Base-by-base conservation (phyloP, 768 basidiomycete genomes). In the Gyrodon lividus region DNA sequence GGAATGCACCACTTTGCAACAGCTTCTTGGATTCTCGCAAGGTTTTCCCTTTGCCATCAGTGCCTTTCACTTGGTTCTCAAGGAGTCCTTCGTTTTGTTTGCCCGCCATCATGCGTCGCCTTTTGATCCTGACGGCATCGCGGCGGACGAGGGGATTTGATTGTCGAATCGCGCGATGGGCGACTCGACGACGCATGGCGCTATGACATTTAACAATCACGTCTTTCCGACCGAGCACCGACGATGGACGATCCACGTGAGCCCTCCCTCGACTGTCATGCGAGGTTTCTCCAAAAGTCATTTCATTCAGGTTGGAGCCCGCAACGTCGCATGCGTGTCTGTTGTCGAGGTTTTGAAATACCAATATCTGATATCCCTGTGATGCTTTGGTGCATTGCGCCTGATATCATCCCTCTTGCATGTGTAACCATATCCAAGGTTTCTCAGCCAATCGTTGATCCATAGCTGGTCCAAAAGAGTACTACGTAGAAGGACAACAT, bases 401-500 rank as follows among this genome's bases (percentile, higher is more conserved):
- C 16, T 48, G 55, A 59, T 54, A 57, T 52, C 33, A 51, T 44
- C 30, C 12, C 30, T 23, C 28, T 48, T 51, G 46, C 48, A 57
- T 62, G 61, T 54, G 58, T 13, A 43, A 23, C 52, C 50, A 59
- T 46, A 28, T 38, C 28, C n/a, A n/a, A n/a, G 17, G 42, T 17
- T 30, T 43, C 42, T 46, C 55, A 51, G 14, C 40, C 37, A 50
- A 46, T 47, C 52, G 49, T 49, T 51, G 8, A 50, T 38, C 13
- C 43, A 35, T 42, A 37, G 50, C 43, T 43, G 45, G 47, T 19
- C 39, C 19, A 52, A 51, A 6, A 24, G 33, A 59, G 65, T 57
- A 67, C 59, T 48, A 46, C 40, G 56, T 59, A 56, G 45, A 49
- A 67, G 62, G 54, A 59, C 40, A 63, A 64, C 59, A 61, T 57